Percentiles rank a stretch among this genome's conserved stretches.
Evolutionary conservation across 1,284 basidiomycete species (phyloP).

Genomic region (Bondarzewia mesenterica): DNA sequence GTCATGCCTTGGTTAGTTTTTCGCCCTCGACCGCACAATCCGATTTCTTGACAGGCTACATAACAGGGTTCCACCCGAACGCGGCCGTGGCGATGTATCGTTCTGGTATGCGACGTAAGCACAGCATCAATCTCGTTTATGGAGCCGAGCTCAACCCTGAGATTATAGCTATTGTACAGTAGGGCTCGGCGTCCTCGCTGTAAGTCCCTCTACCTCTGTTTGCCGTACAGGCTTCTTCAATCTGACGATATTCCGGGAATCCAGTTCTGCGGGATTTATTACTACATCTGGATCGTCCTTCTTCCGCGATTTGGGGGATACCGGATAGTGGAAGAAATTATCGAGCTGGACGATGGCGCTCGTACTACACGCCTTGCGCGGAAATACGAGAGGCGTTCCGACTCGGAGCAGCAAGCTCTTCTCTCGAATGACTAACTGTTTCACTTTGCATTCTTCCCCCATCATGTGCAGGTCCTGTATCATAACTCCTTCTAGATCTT

Average conservation of each 20-base stretch:
- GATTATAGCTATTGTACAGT: conserved; percentile 18
- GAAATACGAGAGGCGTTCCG: conserved; percentile 11
- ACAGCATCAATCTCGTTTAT: not conserved
- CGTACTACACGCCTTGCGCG: conserved; percentile 16
- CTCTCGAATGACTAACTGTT: not conserved
- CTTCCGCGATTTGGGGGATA: conserved; percentile 25
- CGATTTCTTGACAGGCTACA: not conserved
- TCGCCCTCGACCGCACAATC: not conserved
- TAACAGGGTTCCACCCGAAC: conserved; percentile 25
- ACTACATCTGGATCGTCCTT: conserved; percentile 24
- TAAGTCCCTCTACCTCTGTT: conserved; percentile 5
- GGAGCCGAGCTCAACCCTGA: not conserved
- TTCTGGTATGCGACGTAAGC: conserved; percentile 28
- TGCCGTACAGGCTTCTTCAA: not conserved
- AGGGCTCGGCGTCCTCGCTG: conserved; percentile 18
- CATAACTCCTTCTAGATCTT: too few relatives aligned
- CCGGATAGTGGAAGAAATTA: conserved; percentile 22
- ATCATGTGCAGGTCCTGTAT: too few relatives aligned
- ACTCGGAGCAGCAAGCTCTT: not conserved
- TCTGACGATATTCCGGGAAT: not conserved
- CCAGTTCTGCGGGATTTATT: conserved; percentile 25
- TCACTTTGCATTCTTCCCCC: too few relatives aligned
- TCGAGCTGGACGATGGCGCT: conserved; percentile 21
- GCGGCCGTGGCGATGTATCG: conserved; percentile 20
- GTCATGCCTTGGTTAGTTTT: conserved; percentile 14